These are phyloP conservation scores for Codiaeum variegatum DNA, from an alignment of 441 rosid genomes.

Conservation along the genomic window DNA sequence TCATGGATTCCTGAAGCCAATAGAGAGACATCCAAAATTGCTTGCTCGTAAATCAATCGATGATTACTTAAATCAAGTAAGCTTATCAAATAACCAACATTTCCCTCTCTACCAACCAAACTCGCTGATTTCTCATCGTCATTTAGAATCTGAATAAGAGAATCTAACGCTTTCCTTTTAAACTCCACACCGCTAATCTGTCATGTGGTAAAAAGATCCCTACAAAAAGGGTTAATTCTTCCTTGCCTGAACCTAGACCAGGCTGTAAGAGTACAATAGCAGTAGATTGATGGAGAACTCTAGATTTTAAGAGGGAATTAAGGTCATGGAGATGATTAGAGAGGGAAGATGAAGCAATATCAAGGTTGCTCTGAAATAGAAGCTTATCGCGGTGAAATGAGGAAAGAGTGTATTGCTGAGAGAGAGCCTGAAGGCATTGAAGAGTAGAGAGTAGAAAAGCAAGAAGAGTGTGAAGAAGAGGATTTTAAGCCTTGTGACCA, in stretches of 20 bases:
- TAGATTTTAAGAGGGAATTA: constrained; percentile 70
- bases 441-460: constrained; percentile 68
- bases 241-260: constrained; percentile 44
- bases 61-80: constrained; percentile 52
- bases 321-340: constrained; percentile 57
- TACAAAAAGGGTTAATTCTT: constrained; percentile 53
- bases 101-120: constrained; percentile 64
- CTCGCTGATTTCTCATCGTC: constrained; percentile 49
- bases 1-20: constrained; percentile 52
- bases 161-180: constrained; percentile 66
- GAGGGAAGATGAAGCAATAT: constrained; percentile 61
- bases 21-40: constrained; percentile 53
- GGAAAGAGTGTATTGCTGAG: constrained; percentile 44
- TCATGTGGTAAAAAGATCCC: constrained; percentile 66
- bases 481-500: constrained; percentile 65
- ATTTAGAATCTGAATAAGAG: constrained; percentile 54
- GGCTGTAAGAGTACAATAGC: constrained; percentile 71
- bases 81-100: constrained; percentile 50
- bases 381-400: constrained; percentile 71
- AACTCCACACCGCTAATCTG: constrained; percentile 77
- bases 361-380: constrained; percentile 82
- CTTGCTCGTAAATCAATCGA: constrained; percentile 56
- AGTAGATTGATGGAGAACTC: constrained; percentile 62
- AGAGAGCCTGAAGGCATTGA: constrained; percentile 65
- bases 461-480: constrained; percentile 65